Conservation (phyloP, 225 moss, liverwort and hornwort species). For the Polytrichum formosum region DNA sequence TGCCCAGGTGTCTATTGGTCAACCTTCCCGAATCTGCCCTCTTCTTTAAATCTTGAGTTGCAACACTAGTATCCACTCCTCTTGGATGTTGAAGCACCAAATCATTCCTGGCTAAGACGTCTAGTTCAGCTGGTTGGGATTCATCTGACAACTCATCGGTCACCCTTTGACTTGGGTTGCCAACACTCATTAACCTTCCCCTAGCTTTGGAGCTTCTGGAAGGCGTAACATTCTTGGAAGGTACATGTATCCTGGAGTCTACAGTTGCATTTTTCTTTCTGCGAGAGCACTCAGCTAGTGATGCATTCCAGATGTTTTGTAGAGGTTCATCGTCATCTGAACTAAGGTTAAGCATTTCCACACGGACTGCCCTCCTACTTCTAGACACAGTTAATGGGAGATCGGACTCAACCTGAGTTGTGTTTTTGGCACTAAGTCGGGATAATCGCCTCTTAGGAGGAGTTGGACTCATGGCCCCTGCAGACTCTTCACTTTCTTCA, state of each 20-base stretch:
- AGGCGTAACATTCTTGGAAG: conserved; percentile 12
- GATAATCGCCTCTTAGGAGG: conserved; percentile 25
- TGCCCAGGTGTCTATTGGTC: not conserved
- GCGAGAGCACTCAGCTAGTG: conserved; percentile 14
- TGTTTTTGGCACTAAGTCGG: conserved; percentile 18
- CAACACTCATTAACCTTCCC: conserved; percentile 23
- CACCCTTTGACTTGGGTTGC: conserved; percentile 31
- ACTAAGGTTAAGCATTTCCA: conserved; percentile 32
- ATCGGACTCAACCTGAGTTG: conserved; percentile 2
- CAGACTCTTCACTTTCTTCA: conserved; percentile 50
- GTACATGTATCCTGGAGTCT: conserved; percentile 3
- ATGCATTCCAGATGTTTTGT: conserved; percentile 21
- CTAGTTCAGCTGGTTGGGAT: conserved; percentile 22
- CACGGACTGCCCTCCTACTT: conserved; percentile 18
- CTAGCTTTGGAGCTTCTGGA: conserved; percentile 11
- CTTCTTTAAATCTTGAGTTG: conserved; percentile 15
- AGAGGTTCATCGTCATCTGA: conserved; percentile 36
- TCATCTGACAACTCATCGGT: conserved; percentile 26
- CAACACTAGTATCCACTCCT: too few relatives aligned
- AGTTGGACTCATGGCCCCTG: conserved; percentile 21
- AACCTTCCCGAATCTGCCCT: conserved; percentile 1
- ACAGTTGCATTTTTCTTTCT: conserved; percentile 18
- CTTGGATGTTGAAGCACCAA: too few relatives aligned
- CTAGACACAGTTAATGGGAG: conserved; percentile 10
- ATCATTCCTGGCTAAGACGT: not conserved